These are phyloP conservation scores for Mycena belliarum DNA, from an alignment of 768 basidiomycete genomes.

Conservation along the genomic window DNA sequence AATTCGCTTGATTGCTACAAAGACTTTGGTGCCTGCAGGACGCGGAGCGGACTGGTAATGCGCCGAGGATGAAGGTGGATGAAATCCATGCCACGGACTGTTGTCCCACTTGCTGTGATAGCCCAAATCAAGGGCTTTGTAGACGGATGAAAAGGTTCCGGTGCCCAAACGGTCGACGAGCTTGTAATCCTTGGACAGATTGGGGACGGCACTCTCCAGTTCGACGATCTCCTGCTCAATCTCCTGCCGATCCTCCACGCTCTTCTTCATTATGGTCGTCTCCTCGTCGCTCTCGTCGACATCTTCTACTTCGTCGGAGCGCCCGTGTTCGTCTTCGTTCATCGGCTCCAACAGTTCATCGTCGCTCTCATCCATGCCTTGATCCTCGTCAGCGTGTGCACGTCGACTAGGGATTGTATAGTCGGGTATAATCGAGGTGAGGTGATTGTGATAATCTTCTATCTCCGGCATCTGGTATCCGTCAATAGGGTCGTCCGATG, in stretches of 20 bases:
- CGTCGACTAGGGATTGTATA: slow-evolving; percentile 16
- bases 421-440: slow-evolving; percentile 44
- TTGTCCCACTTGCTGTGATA: slow-evolving; percentile 81
- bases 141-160: slow-evolving; percentile 99
- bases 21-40: slow-evolving; percentile 53
- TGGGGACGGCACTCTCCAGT: slow-evolving; percentile 65
- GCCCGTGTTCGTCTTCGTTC: slow-evolving; percentile 29
- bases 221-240: slow-evolving; percentile 78
- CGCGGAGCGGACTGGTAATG: slow-evolving; percentile 56
- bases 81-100: slow-evolving; percentile 66
- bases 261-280: slow-evolving; percentile 54
- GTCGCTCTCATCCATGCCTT: slow-evolving; percentile 49
- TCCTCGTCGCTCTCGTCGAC: slow-evolving; percentile 59
- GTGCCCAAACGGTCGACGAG: slow-evolving; percentile 92
- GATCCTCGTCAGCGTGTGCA: slow-evolving; percentile 44
- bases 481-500: slow-evolving; percentile 55
- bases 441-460: slow-evolving; percentile 51
- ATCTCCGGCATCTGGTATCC: slow-evolving; percentile 41
- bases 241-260: slow-evolving; percentile 68
- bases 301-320: slow-evolving; percentile 36
- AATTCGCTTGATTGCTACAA: slow-evolving; percentile 94
- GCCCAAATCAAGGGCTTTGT: slow-evolving; percentile 87
- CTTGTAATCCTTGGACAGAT: slow-evolving; percentile 67
- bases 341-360: slow-evolving; percentile 36
- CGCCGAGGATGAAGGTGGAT: slow-evolving; percentile 63